A percentile compares a stretch with the other conserved stretches of the same genome.
Conservation (phyloP, 306 rosid genomes). For the Sophora flavescens region DNA sequence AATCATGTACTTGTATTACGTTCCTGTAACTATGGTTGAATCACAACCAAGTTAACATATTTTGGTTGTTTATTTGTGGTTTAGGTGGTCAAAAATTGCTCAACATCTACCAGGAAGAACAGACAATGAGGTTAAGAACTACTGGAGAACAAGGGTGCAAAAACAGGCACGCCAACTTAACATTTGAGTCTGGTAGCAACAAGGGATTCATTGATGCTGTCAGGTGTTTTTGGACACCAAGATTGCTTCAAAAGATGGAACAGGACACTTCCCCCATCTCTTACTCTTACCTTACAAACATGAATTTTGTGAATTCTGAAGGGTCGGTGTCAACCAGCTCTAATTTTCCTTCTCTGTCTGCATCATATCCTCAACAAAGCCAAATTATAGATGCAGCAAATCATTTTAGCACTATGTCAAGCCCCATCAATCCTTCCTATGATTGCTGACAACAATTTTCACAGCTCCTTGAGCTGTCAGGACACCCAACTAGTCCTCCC, state of each 20-base stretch:
- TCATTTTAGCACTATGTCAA: conserved; percentile 36
- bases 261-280: conserved; percentile 59
- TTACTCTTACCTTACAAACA: conserved; percentile 48
- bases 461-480: conserved; percentile 50
- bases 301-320: conserved; percentile 47
- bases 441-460: conserved; percentile 54
- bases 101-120: conserved; percentile 94
- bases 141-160: conserved; percentile 93
- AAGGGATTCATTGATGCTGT: conserved; percentile 77
- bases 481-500: conserved; percentile 38
- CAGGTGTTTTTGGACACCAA: conserved; percentile 84
- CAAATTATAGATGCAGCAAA: conserved; percentile 44
- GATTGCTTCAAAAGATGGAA: conserved; percentile 73
- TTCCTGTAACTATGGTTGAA: too few species aligned
- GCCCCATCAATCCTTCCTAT: conserved; percentile 44
- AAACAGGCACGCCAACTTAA: conserved; percentile 92
- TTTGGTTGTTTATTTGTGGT: conserved; percentile 4
- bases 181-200: conserved; percentile 85
- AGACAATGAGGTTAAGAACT: conserved; percentile 92
- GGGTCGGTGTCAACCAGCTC: conserved; percentile 44
- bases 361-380: conserved; percentile 45
- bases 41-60: neutral
- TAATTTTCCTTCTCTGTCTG: conserved; percentile 45
- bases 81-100: conserved; percentile 93
- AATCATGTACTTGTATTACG: too few species aligned